phyloP scores from a whole-genome alignment of 805 yeast genomes.

The Candida tibetensis region DNA sequence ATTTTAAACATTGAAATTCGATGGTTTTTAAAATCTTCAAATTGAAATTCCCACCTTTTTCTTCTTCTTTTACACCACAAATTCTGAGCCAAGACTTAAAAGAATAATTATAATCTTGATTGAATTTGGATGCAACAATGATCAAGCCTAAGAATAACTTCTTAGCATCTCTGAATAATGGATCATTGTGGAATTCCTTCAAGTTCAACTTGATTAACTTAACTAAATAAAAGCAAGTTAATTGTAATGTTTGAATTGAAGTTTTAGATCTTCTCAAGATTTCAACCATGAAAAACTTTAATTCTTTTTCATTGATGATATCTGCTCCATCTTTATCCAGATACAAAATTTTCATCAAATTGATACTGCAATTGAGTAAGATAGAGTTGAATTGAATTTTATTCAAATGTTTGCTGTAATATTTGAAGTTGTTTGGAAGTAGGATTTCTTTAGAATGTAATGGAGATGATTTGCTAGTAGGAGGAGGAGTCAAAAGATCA shows the following conservation, averaged over 20 bases:
- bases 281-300: conserved; percentile 36
- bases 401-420: conserved; percentile 38
- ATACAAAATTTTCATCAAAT: conserved; percentile 35
- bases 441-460: conserved; percentile 8
- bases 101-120: conserved; percentile 69
- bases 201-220: conserved; percentile 33
- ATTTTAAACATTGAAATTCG: conserved; percentile 52
- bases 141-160: conserved; percentile 65
- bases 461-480: conserved; percentile 14
- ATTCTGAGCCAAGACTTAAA: conserved; percentile 72
- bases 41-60: conserved; percentile 29
- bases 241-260: conserved; percentile 59
- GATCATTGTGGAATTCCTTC: conserved; percentile 6
- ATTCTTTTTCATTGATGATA: conserved; percentile 12
- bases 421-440: conserved; percentile 38
- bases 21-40: conserved; percentile 46
- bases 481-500: conserved; percentile 16
- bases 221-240: conserved; percentile 63
- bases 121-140: conserved; percentile 69
- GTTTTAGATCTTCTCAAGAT: conserved; percentile 53
- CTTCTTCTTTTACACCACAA: conserved; percentile 48
- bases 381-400: conserved; percentile 41
- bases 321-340: conserved; percentile 5
- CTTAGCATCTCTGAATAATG: conserved; percentile 49
- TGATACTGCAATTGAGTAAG: conserved; percentile 34